Percentiles rank a stretch among this genome's conserved stretches.
These are phyloP conservation scores for Termitomyces sp. DNA, from an alignment of 768 basidiomycete genomes.

Conservation along the genomic window DNA sequence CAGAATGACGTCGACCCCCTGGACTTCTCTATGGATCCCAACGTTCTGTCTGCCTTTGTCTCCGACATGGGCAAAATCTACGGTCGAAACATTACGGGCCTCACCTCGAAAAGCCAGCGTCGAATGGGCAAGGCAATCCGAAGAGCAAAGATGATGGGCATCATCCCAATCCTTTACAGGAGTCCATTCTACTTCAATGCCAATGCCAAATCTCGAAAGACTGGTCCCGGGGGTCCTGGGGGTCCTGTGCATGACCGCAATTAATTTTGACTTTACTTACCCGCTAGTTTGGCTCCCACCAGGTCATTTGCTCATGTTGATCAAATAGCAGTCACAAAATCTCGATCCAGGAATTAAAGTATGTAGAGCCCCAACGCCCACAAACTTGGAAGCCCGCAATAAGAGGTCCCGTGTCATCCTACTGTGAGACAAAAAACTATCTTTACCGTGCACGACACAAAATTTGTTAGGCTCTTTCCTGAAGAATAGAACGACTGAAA, in stretches of 20 bases:
- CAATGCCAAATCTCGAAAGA: no score
- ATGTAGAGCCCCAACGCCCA: not conserved
- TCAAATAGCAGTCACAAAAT: not conserved
- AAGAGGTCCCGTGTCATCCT: constrained; percentile 10
- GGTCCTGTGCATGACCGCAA: constrained; percentile 8
- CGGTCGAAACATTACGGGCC: constrained; percentile 57
- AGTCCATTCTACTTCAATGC: not conserved
- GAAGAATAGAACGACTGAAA: not conserved
- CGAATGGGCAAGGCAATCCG: constrained; percentile 80
- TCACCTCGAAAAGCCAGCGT: constrained; percentile 79
- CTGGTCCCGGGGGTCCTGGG: no score
- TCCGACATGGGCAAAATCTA: constrained; percentile 80
- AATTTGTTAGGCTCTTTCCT: not conserved
- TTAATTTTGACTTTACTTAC: not conserved
- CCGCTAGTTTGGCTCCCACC: not conserved
- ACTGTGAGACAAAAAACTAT: constrained; percentile 3
- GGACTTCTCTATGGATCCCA: constrained; percentile 56
- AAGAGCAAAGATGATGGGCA: constrained; percentile 87
- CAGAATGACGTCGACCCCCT: constrained; percentile 72
- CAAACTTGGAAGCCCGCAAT: not conserved
- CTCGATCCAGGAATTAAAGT: constrained; percentile 12
- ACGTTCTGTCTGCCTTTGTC: constrained; percentile 52
- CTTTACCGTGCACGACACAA: not conserved
- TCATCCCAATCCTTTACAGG: constrained; percentile 56
- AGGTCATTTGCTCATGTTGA: constrained; percentile 12